Percentiles rank a stretch among this genome's conserved stretches.
Conservation (phyloP, 2,329 filamentous ascomycete species). For the Colletotrichum limetticola region DNA sequence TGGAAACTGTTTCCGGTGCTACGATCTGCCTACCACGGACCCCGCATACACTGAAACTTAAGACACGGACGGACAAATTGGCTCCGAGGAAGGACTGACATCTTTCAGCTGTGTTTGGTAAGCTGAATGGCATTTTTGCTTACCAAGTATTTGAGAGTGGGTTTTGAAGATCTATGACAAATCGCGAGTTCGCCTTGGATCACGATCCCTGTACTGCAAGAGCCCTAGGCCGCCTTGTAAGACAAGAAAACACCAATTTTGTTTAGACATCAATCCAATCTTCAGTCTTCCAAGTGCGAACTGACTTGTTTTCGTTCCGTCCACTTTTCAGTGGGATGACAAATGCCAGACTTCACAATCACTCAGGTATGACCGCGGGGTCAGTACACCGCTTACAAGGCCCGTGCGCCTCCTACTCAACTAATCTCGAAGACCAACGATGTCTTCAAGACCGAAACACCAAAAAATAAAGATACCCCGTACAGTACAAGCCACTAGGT, state of each 20-base stretch:
- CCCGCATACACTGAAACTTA: neutral
- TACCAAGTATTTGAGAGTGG: neutral
- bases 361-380: too few species aligned
- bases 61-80: neutral
- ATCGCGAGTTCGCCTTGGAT: neutral
- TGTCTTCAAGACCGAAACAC: neutral
- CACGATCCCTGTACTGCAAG: neutral
- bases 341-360: too few species aligned
- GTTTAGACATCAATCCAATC: neutral
- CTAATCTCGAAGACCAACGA: neutral
- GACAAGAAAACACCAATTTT: neutral
- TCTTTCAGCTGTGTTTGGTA: neutral
- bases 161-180: neutral
- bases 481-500: neutral
- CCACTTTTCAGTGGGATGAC: too few species aligned
- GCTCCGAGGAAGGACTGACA: neutral
- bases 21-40: neutral
- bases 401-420: neutral
- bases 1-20: neutral
- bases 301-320: neutral
- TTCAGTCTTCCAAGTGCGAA: neutral
- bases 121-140: neutral
- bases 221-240: neutral
- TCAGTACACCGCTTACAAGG: neutral
- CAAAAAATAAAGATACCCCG: neutral